Evolutionary conservation across 192 early-diverging fungal species (phyloP).

Genomic region (Mortierella hygrophila): DNA sequence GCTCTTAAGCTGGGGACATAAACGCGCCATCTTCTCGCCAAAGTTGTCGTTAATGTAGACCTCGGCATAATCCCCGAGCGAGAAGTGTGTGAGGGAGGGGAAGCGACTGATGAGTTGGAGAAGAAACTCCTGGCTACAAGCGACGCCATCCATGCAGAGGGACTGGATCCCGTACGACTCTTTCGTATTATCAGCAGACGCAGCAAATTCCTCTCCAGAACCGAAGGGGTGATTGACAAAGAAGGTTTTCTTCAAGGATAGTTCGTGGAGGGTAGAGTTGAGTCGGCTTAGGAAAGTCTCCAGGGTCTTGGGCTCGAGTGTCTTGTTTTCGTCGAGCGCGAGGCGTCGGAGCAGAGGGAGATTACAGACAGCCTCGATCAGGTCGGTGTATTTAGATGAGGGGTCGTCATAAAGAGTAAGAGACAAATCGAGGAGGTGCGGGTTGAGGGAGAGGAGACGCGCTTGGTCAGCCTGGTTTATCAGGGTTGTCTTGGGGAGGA

Average conservation of each 20-base stretch:
- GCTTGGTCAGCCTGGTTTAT: constrained; percentile 15
- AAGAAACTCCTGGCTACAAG: constrained; percentile 22
- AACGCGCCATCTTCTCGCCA: constrained; percentile 12
- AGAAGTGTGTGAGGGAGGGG: constrained; percentile 17
- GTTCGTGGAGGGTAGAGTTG: constrained; percentile 30
- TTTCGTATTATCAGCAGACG: constrained; percentile 7
- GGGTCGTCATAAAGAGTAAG: constrained; percentile 16
- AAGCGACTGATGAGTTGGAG: constrained; percentile 39
- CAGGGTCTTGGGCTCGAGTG: constrained; percentile 16
- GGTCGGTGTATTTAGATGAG: constrained; percentile 13
- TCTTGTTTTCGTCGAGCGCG: constrained; percentile 21
- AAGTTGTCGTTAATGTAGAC: constrained; percentile 26
- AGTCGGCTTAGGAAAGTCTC: constrained; percentile 31
- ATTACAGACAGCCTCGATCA: constrained; percentile 16
- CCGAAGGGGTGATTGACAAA: constrained; percentile 32
- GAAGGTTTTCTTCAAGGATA: constrained; percentile 16
- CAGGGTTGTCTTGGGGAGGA: constrained; percentile 25
- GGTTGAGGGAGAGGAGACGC: constrained; percentile 32
- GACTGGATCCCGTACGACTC: constrained; percentile 24
- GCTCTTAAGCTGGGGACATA: constrained; percentile 31
- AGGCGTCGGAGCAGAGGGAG: constrained; percentile 14
- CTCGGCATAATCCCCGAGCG: constrained; percentile 12
- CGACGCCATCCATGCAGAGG: constrained; percentile 26
- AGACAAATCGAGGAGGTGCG: constrained; percentile 17
- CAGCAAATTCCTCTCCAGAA: constrained; percentile 33